phyloP scores from a whole-genome alignment of 805 yeast genomes.

The Wickerhamiella alocasiicola region DNA sequence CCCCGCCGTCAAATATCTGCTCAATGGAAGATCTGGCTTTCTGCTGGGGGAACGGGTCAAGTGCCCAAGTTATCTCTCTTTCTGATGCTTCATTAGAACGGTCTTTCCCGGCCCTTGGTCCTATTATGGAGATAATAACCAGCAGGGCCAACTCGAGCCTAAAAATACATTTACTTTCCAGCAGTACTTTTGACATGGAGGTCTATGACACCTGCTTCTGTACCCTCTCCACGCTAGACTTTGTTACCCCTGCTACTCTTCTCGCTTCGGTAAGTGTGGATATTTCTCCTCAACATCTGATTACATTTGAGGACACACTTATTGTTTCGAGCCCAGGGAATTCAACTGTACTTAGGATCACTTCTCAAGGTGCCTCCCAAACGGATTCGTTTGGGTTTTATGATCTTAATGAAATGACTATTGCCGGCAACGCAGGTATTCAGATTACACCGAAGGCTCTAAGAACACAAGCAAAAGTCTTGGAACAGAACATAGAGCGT shows the following conservation, averaged over 20 bases:
- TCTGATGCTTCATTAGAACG: neutral
- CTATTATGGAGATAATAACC: slow-evolving; percentile 1
- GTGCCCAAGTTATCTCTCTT: neutral
- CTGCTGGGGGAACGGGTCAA: neutral
- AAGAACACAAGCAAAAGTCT: neutral
- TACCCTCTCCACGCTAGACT: slow-evolving; percentile 3
- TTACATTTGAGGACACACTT: neutral
- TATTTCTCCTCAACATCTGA: neutral
- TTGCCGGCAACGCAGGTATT: slow-evolving; percentile 1
- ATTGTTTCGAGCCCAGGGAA: neutral
- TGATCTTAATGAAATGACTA: neutral
- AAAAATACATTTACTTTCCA: neutral
- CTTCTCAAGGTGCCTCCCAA: neutral
- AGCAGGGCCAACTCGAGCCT: neutral
- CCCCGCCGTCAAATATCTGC: neutral
- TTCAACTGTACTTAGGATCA: neutral
- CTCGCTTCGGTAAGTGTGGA: neutral
- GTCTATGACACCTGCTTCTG: slow-evolving; percentile 3
- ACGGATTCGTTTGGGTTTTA: neutral
- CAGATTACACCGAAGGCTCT: neutral
- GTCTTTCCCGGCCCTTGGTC: slow-evolving; percentile 1
- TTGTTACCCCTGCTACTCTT: neutral
- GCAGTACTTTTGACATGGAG: slow-evolving; percentile 3
- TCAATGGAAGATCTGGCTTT: neutral
- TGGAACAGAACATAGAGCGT: no score